Evolutionary conservation across 257 asterid genomes (phyloP).

Genomic region (Ophiorrhiza pumila): DNA sequence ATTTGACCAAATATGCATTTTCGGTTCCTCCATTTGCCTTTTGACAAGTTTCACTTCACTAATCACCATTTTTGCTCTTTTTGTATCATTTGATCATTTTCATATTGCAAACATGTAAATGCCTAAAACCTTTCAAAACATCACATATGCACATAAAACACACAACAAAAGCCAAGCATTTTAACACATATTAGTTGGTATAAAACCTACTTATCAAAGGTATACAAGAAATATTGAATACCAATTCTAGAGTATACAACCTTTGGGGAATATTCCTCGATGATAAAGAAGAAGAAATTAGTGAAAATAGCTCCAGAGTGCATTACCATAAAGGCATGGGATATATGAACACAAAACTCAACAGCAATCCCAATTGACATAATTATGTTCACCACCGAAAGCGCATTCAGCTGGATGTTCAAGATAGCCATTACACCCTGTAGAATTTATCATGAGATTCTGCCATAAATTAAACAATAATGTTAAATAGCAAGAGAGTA

Average conservation of each 20-base stretch:
- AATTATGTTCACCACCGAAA: conserved; percentile 86
- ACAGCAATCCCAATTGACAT: conserved; percentile 95
- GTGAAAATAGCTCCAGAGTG: neutral
- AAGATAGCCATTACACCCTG: conserved; percentile 94
- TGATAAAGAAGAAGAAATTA: neutral
- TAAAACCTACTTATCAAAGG: too few relatives aligned
- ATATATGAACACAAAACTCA: conserved; percentile 88
- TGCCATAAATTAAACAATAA: neutral
- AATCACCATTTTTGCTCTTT: too few relatives aligned
- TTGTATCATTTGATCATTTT: too few relatives aligned
- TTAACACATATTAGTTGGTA: too few relatives aligned
- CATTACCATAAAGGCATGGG: conserved; percentile 87
- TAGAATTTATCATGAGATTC: conserved; percentile 12
- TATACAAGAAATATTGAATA: neutral
- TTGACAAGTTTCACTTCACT: too few relatives aligned
- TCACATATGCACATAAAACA: too few relatives aligned
- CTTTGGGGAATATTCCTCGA: neutral
- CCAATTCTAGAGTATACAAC: neutral
- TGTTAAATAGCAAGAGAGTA: conserved; percentile 5
- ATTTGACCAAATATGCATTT: too few relatives aligned
- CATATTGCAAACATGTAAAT: too few relatives aligned
- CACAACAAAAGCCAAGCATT: too few relatives aligned
- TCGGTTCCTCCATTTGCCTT: too few relatives aligned
- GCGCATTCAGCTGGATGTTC: conserved; percentile 77
- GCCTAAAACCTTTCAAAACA: too few relatives aligned